Evolutionary conservation across 1,284 basidiomycete genomes (phyloP), one percentile per base, ranked within the genome.

Genomic region (Phylloboletellus chloephorus): DNA sequence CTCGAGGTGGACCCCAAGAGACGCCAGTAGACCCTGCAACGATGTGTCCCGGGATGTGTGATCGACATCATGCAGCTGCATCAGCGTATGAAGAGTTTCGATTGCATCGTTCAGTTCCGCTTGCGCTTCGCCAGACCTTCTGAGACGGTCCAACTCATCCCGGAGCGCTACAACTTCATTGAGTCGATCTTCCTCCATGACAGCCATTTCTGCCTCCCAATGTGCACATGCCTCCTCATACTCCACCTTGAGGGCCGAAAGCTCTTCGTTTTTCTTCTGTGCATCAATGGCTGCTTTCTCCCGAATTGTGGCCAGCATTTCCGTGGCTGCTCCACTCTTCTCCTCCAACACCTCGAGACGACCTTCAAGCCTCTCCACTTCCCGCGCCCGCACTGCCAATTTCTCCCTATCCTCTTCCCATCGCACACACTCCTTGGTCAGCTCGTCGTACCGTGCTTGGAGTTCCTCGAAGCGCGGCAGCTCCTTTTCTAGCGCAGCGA

Each of bases 401-500:
- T 64, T 66, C 22, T 49, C 59, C 39, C 69, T 69, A 48, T 86
- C 82, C 41, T 65, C 56, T 46, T 75, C 69, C 76, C 84, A 79
- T 35, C 58, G 58, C 26, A 54, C 63, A 50, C 73, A 75, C 57
- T 80, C 73, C 31, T 65, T 60, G 43, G 67, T 59, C 52, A 83
- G 54, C 31, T 65, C 64, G 43, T 75, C 66, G 39, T 79, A 63
- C 46, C 79, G 71, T n/a, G 50, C 44, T 38, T 78, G 72, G 25
- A 74, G 53, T 5, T 67, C 71, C 49, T 79, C 70, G 39, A 85
- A 68, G 43, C 72, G 68, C 12, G 72, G 69, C 21, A 81, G 57
- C 52, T 88, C 82, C 53, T 70, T 67, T 54, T 84, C 77, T 37
- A 86, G 53, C 4, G 76, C 71, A 17, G 64, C 59, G 30, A 81